These are phyloP conservation scores for Theileria luwenshuni DNA, from an alignment of 169 alveolate genomes.

Conservation along the genomic window DNA sequence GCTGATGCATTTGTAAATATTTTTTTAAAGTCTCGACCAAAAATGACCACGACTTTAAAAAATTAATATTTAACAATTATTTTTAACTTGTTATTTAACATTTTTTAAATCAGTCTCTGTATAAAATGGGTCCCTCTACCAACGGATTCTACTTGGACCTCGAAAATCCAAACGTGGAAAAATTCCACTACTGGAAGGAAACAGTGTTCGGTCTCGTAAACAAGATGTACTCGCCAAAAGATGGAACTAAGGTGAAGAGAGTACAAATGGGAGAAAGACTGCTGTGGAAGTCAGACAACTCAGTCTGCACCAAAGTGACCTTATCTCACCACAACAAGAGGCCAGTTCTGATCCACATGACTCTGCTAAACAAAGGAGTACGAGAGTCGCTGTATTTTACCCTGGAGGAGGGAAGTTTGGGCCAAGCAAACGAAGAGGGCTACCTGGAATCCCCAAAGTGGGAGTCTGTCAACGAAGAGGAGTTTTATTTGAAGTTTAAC, in stretches of 20 bases:
- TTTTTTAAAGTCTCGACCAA: too few species aligned
- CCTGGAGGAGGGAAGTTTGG: neutral
- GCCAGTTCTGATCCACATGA: neutral
- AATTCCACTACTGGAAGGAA: conserved; percentile 16
- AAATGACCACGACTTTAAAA: too few species aligned
- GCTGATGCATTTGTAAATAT: neutral
- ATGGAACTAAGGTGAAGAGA: neutral
- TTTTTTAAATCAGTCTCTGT: too few species aligned
- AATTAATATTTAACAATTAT: too few species aligned
- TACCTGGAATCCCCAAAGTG: neutral
- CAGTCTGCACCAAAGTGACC: conserved; percentile 13
- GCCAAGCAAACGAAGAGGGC: neutral
- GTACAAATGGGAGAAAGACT: neutral
- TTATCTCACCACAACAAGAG: neutral
- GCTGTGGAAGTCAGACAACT: conserved; percentile 6
- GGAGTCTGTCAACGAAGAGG: neutral
- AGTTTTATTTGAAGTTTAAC: neutral
- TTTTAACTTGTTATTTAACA: too few species aligned
- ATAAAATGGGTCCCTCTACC: conserved; percentile 2
- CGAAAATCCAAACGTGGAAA: neutral
- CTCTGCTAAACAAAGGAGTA: neutral
- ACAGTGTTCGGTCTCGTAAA: neutral
- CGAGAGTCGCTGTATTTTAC: neutral
- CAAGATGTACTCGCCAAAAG: conserved; percentile 1
- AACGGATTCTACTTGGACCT: neutral